Evolutionary conservation across 495 filamentous ascomycete species (phyloP).

Genomic region (Penicillium tannophilum): DNA sequence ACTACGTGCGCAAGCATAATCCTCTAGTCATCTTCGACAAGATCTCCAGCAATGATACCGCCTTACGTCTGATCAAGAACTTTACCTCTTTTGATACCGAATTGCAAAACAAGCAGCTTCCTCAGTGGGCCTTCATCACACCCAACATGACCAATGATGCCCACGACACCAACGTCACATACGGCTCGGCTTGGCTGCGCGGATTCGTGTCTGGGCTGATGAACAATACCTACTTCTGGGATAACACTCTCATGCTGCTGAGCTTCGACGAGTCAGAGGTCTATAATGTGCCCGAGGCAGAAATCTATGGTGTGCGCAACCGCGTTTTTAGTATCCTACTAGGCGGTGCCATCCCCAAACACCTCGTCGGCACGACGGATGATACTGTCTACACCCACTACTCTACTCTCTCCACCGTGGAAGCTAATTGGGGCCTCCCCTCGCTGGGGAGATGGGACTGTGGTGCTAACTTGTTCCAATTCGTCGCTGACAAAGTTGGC

Average conservation of each 20-base stretch:
- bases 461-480: conserved; percentile 64
- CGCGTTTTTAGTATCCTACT: conserved; percentile 60
- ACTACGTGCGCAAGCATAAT: conserved; percentile 75
- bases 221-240: conserved; percentile 61
- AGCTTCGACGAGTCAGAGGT: conserved; percentile 67
- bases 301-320: conserved; percentile 55
- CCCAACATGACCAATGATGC: conserved; percentile 44
- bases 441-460: conserved; percentile 69
- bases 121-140: conserved; percentile 70
- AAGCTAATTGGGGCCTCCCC: conserved; percentile 66
- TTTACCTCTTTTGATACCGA: conserved; percentile 60
- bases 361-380: conserved; percentile 60
- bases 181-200: conserved; percentile 58
- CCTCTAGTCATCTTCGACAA: conserved; percentile 60
- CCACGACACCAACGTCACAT: conserved; percentile 65
- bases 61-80: conserved; percentile 62
- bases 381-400: conserved; percentile 69
- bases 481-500: conserved; percentile 55
- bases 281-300: conserved; percentile 51
- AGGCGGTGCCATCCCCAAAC: conserved; percentile 58
- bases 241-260: conserved; percentile 65
- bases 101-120: conserved; percentile 53
- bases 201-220: conserved; percentile 61
- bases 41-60: conserved; percentile 50
- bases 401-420: conserved; percentile 59